Base-by-base conservation (phyloP, 371 early-diverging fungal species). In the Funneliformis caledonium region DNA sequence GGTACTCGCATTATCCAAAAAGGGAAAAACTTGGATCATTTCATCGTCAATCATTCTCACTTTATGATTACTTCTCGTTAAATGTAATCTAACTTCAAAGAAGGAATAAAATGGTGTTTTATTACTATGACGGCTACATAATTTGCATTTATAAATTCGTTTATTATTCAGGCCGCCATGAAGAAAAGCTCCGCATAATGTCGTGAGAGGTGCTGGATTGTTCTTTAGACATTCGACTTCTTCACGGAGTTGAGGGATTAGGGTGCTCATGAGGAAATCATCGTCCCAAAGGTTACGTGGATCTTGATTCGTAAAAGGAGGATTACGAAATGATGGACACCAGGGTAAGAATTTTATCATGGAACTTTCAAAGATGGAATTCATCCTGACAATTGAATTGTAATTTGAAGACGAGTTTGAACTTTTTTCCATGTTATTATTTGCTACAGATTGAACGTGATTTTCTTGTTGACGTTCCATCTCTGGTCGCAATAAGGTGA, bases 41-140 rank as follows among this genome's bases (percentile, higher is more conserved):
- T 50, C 48, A 72, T 72, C 72, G 6, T 72, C 31, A 50, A 50
- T 33, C 43, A 72, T 50, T 19, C 26, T 52, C 1, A 72, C 31
- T 26, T 72, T 50, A 72, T 72, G 72, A 69, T 2, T 19, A 72
- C 33, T 72, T 50, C 26, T 22, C 31, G 48, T 14, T 26, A 72
- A 72, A 72, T 72, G 72, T 50, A 72, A 52, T 50, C 72, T 22
- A 33, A 72, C 16, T 72, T 72, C 72, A 72, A 19, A 72, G 16
- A 72, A 72, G 31, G 72, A 72, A 72, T 72, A 72, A 50, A 52
- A 33, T 52, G 48, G 45, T 14, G 48, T 47, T 31, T 72, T 11
- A 4, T 37, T 31, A 70, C 48, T 16, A 62, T 69, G 7, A n/a
- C 12, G 19, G n/a, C 42, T 1, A n/a, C 76, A 75, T 60, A 75